phyloP scores from a whole-genome alignment of 805 yeast genomes.

The Wickerhamiella sergipiensis region DNA sequence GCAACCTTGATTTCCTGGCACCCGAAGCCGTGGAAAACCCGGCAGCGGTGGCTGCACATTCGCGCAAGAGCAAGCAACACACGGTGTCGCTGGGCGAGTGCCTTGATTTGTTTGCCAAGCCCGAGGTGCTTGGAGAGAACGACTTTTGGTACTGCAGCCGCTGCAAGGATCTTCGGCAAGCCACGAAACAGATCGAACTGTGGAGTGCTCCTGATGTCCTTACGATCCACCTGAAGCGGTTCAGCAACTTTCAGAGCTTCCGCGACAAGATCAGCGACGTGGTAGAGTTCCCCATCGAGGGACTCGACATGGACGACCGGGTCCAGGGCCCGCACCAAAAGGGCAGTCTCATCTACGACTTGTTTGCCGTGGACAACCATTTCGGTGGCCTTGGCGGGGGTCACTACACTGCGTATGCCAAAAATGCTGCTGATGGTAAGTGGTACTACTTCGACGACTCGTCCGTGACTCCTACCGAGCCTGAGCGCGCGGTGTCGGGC shows the following conservation, averaged over 20 bases:
- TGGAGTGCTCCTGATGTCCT: slow-evolving; percentile 92
- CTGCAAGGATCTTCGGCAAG: slow-evolving; percentile 81
- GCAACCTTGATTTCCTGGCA: neutral
- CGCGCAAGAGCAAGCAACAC: slow-evolving; percentile 21
- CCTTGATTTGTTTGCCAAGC: slow-evolving; percentile 53
- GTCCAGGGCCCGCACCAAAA: slow-evolving; percentile 27
- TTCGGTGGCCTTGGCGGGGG: slow-evolving; percentile 96
- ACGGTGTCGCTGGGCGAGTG: slow-evolving; percentile 57
- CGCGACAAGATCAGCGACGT: slow-evolving; percentile 80
- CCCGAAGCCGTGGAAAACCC: slow-evolving; percentile 10
- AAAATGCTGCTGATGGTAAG: slow-evolving; percentile 55
- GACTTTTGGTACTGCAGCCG: slow-evolving; percentile 91
- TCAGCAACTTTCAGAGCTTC: slow-evolving; percentile 68
- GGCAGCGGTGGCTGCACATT: slow-evolving; percentile 6
- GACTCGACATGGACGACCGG: slow-evolving; percentile 56
- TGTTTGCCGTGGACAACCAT: slow-evolving; percentile 89
- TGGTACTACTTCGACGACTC: slow-evolving; percentile 94
- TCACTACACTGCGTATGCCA: slow-evolving; percentile 84
- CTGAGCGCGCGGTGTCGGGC: slow-evolving; percentile 48
- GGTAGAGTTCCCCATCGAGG: slow-evolving; percentile 78
- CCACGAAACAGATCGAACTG: slow-evolving; percentile 76
- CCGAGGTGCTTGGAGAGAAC: slow-evolving; percentile 75
- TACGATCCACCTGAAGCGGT: slow-evolving; percentile 80
- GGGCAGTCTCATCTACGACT: slow-evolving; percentile 47
- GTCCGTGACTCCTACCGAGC: slow-evolving; percentile 46